Percentiles rank a stretch among this genome's conserved stretches.
Evolutionary conservation across 331 rosid species (phyloP).

Genomic region (Telfairia occidentalis): DNA sequence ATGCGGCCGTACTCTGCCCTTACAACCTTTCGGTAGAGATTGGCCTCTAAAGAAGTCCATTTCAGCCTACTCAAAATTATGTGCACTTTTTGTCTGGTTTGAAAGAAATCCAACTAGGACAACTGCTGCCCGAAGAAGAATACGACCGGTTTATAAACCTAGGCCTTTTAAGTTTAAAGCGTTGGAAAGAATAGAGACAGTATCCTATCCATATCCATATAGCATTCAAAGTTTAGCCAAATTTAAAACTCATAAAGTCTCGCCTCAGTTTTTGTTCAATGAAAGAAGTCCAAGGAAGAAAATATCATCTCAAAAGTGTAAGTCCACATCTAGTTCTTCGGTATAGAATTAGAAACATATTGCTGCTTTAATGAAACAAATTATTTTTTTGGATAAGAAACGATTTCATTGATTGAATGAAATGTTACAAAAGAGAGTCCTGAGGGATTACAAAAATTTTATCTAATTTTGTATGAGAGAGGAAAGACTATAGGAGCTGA

Average conservation of each 20-base stretch:
- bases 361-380: background rate
- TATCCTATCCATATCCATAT: background rate
- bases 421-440: too few species aligned
- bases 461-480: too few species aligned
- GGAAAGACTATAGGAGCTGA: too few species aligned
- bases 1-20: background rate
- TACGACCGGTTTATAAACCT: background rate
- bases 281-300: background rate
- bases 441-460: too few species aligned
- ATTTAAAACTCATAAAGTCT: background rate
- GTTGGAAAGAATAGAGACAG: background rate
- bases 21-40: background rate
- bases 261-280: background rate
- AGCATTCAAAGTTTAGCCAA: background rate
- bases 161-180: background rate
- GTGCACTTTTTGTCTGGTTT: conserved; percentile 1
- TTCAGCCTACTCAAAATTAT: conserved; percentile 5
- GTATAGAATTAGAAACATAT: background rate
- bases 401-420: too few species aligned
- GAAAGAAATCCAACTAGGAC: background rate
- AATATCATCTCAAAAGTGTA: background rate
- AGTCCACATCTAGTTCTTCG: background rate
- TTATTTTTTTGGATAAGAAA: too few species aligned
- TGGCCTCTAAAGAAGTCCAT: background rate
- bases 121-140: background rate